Evolutionary conservation across 371 early-diverging fungal species (phyloP).

Genomic region (Haplosporangium sp.): DNA sequence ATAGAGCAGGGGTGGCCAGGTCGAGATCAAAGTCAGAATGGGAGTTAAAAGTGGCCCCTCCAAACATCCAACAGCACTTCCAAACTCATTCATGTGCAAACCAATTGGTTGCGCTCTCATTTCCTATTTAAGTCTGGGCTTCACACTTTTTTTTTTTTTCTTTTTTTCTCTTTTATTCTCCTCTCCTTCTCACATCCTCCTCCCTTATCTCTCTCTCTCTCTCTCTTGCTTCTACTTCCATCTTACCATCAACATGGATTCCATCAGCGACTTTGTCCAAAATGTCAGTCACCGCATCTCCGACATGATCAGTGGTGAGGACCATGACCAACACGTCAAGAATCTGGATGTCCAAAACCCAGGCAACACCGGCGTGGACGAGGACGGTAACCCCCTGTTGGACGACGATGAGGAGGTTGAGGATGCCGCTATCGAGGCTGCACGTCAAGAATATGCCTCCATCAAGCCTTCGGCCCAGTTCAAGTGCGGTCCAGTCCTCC

Average conservation of each 20-base stretch:
- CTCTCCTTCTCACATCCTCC: conserved; percentile 10
- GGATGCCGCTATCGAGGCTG: conserved; percentile 31
- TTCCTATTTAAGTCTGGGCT: conserved; percentile 5
- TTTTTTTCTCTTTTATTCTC: conserved; percentile 3
- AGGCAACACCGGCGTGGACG: conserved; percentile 1
- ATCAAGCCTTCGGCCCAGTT: conserved; percentile 39
- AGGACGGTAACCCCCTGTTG: conserved; percentile 20
- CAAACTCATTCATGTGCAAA: no score
- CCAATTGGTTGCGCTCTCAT: no score
- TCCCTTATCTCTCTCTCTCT: background rate
- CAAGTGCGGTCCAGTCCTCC: conserved; percentile 27
- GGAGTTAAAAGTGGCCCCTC: no score
- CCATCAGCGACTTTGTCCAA: conserved; percentile 16
- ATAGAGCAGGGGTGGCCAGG: no score
- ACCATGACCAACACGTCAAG: conserved; percentile 29
- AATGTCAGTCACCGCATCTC: conserved; percentile 26
- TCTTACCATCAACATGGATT: conserved; percentile 12
- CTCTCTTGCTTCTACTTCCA: background rate
- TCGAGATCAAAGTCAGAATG: no score
- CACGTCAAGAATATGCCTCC: conserved; percentile 27
- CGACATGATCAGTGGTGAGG: conserved; percentile 37
- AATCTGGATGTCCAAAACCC: conserved; percentile 6
- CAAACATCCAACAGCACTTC: conserved; percentile 14
- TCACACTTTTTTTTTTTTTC: background rate
- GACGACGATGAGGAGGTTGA: conserved; percentile 31